Base-by-base conservation (phyloP, 441 rosid genomes). In the Francoa sonchifolia region DNA sequence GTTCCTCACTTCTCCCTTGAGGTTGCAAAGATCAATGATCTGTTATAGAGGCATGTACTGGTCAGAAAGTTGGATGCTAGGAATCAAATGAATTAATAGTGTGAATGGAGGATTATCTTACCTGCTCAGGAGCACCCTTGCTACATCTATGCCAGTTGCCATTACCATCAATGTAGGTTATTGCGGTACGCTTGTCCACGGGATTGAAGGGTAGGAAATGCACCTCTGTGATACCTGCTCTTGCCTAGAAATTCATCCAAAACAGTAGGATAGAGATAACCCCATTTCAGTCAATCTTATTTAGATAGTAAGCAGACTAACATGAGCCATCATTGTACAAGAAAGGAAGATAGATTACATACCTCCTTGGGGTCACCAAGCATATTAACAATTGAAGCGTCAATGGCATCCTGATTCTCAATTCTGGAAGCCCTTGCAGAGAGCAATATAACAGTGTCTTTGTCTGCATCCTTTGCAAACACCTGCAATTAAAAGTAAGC, bases 121-220 rank as follows among this genome's bases (percentile, higher is more conserved):
- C 78, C 78, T 74, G 77, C 65, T 77, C 77, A 12, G 67, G 87
- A 49, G 82, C 64, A 46, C 82, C 82, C 63, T 77, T 74, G 62
- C 79, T 78, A 44, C 63, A 75, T 48, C 72, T 45, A 33, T 78
- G 73, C 82, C 72, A 68, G 55, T 61, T 72, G 26, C 68, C 79
- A 20, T 43, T 57, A 15, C 36, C 22, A 54, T 69, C 72, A n/a
- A 60, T 15, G 66, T 62, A 71, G 4, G 81, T 68, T 13, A 74
- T 44, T 8, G 79, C 73, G 13, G 82, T 78, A 65, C 79, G 72
- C 67, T 78, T 67, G 45, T 74, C 68, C 14, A 69, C 59, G 22
- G n/a, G n/a, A n/a, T n/a, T n/a, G n/a, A n/a, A n/a, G n/a, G n/a
- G n/a, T n/a, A n/a, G n/a, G n/a, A n/a, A 69, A 77, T 77, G 45